phyloP scores from a whole-genome alignment of 306 rosid species.

The Erythrophleum fordii region DNA sequence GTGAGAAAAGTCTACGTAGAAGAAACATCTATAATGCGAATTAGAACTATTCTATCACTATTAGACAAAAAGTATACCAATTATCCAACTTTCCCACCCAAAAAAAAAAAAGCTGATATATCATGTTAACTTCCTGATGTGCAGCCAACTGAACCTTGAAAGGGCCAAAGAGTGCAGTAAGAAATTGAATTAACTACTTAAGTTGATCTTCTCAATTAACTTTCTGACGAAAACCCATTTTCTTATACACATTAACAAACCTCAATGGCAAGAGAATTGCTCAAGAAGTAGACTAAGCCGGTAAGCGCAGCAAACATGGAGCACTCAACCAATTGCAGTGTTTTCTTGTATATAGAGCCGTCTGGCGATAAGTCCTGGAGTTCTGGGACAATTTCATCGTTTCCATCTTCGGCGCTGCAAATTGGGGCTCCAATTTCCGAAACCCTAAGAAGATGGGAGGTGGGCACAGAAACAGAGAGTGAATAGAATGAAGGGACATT shows the following conservation, averaged over 20 bases:
- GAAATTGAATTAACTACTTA: not conserved
- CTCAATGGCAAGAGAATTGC: slow-evolving; percentile 93
- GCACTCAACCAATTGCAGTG: slow-evolving; percentile 93
- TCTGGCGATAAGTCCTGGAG: slow-evolving; percentile 70
- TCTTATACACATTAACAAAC: slow-evolving; percentile 43
- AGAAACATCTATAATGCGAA: not conserved
- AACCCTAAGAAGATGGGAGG: slow-evolving; percentile 46
- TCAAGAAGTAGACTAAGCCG: slow-evolving; percentile 92
- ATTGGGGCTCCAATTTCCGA: slow-evolving; percentile 41
- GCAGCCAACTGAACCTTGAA: not conserved
- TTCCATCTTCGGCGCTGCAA: slow-evolving; percentile 43
- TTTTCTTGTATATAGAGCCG: slow-evolving; percentile 72
- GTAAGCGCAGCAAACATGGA: slow-evolving; percentile 97
- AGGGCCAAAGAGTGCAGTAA: not conserved
- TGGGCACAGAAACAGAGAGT: slow-evolving; percentile 28
- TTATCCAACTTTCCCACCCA: not conserved
- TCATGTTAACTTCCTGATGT: not conserved
- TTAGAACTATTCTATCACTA: not conserved
- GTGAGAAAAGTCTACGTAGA: not conserved
- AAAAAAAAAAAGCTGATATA: not conserved
- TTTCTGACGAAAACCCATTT: not conserved
- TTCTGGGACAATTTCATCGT: slow-evolving; percentile 36
- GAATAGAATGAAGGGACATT: slow-evolving; percentile 13
- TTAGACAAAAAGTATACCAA: not conserved
- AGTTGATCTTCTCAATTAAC: not conserved